These are phyloP conservation scores for Nannochloris sp. DNA, from an alignment of 139 green algal species.

Conservation along the genomic window DNA sequence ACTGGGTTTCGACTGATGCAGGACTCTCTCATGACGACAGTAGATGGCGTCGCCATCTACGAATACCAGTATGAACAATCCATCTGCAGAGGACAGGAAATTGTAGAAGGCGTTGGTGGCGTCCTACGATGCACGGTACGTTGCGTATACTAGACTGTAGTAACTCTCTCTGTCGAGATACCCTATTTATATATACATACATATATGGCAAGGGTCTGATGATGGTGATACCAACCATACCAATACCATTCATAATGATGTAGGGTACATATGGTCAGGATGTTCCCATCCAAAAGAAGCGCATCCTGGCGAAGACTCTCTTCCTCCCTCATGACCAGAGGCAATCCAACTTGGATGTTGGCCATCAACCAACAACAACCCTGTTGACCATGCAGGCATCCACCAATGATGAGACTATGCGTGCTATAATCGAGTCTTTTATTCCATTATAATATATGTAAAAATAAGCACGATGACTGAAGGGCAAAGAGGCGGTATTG, in stretches of 20 bases:
- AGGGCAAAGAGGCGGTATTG: no score
- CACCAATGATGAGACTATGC: no score
- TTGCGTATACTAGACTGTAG: background rate
- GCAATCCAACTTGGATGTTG: no score
- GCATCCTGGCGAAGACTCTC: slow-evolving; percentile 12
- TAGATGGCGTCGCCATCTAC: background rate
- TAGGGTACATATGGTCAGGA: background rate
- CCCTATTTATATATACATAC: no score
- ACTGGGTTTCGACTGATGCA: background rate
- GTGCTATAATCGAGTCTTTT: no score
- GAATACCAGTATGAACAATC: background rate
- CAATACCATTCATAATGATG: background rate
- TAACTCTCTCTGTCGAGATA: background rate
- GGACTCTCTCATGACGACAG: background rate
- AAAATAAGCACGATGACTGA: no score
- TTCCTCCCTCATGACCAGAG: background rate
- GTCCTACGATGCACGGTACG: background rate
- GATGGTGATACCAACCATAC: background rate
- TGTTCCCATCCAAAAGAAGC: slow-evolving; percentile 9
- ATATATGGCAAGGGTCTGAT: no score
- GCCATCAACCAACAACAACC: no score
- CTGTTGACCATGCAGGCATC: no score
- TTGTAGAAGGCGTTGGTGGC: background rate
- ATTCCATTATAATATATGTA: no score
- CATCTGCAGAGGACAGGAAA: background rate